Evolutionary conservation across 2,329 filamentous ascomycete genomes (phyloP).

Genomic region (Fusarium sterilihyphosum): DNA sequence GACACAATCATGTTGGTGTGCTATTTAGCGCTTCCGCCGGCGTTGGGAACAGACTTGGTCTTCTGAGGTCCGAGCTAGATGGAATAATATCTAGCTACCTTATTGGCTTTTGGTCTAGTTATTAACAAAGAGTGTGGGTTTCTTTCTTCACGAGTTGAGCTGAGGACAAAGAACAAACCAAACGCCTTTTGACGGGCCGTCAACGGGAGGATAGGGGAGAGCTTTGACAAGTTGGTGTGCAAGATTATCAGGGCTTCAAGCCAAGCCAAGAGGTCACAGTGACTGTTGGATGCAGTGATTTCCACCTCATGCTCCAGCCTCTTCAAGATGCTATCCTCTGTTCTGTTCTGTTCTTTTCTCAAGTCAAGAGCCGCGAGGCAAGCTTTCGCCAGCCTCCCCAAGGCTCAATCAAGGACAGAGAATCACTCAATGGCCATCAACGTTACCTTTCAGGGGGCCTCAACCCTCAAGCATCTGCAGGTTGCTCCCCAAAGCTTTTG

Average conservation of each 20-base stretch:
- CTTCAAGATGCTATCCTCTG: not conserved
- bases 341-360: constrained; percentile 9
- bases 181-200: constrained; percentile 15
- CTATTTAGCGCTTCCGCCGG: constrained; percentile 26
- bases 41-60: constrained; percentile 13
- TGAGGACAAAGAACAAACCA: constrained; percentile 22
- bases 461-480: constrained; percentile 14
- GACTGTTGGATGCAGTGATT: not conserved
- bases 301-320: not conserved
- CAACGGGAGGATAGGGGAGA: constrained; percentile 19
- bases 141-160: constrained; percentile 2
- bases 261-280: not conserved
- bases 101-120: not conserved
- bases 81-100: not conserved
- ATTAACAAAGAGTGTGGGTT: not conserved
- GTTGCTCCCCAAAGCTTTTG: constrained; percentile 19
- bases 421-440: constrained; percentile 1
- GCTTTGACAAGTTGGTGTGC: constrained; percentile 16
- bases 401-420: not conserved
- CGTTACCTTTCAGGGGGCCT: constrained; percentile 25
- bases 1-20: constrained; percentile 22
- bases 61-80: constrained; percentile 16
- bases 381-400: constrained; percentile 12
- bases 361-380: not conserved
- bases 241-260: not conserved